Base-by-base conservation (phyloP, 1,284 basidiomycete species). In the Tremellales sp. region DNA sequence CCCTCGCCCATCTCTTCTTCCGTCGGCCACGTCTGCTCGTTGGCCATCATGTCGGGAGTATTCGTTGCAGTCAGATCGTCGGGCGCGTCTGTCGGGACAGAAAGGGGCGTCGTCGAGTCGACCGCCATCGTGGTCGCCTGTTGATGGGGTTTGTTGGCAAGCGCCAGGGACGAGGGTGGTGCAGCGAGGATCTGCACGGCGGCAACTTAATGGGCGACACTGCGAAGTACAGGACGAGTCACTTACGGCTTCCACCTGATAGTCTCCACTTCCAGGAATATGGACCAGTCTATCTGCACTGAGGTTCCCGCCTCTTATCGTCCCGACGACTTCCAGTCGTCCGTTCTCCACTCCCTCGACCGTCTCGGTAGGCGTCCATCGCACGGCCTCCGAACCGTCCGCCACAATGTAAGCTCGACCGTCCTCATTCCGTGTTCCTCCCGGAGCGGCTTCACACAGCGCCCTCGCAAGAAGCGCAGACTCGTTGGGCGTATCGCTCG, bases 21-120 rank as follows among this genome's bases (percentile, higher is more conserved):
- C 0, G 92, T 97, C 0, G 94, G 94, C 93, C 94, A 97, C 0
- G 94, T 98, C 72, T 98, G 94, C 65, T 98, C 94, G 65, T 94
- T 94, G 13, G 79, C 82, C 72, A 97, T 78, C 50, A 88, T 82
- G 60, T 97, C 91, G 0, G 87, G 87, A 26, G 85, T 82, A 64
- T 97, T 97, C 50, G 81, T 85, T 1, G 87, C 88, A 2, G 89
- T 80, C 25, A 97, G 76, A 5, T 93, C 94, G 68, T 98, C 94
- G 1, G 87, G 88, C 1, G 81, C 76, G 6, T 84, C 83, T 0
- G 77, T 70, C 43, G 81, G 77, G 9, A 40, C 76, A 5, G 77
- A 66, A 19, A 72, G 61, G 27, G 57, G 50, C 14, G 42, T 51
- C 10, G 45, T 32, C 24, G 50, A 41, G 27, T 67, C 67, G 13